A percentile compares a stretch with the other conserved stretches of the same genome.
Evolutionary conservation across 176 grass and related monocot species (phyloP).

Genomic region (Tuctoria greenei): DNA sequence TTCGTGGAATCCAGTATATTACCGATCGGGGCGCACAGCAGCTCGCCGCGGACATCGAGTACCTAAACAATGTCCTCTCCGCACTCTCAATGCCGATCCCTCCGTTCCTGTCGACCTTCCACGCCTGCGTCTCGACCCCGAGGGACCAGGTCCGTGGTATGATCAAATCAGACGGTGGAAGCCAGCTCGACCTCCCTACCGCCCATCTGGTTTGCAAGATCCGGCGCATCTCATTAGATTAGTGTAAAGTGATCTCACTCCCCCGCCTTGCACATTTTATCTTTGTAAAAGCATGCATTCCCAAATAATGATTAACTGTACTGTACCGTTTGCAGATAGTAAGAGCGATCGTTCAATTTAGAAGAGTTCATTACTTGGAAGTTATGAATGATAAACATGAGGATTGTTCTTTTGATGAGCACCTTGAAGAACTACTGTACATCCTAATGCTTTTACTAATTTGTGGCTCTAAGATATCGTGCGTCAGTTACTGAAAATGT

Average conservation of each 20-base stretch:
- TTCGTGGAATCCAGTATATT: slow-evolving; percentile 82
- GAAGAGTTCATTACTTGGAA: background rate
- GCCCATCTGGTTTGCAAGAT: slow-evolving; percentile 91
- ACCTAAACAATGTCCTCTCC: slow-evolving; percentile 85
- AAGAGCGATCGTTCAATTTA: background rate
- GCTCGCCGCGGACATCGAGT: slow-evolving; percentile 91
- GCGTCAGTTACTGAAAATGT: background rate
- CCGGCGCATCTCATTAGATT: slow-evolving; percentile 69
- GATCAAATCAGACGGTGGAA: slow-evolving; percentile 60
- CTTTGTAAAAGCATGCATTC: background rate
- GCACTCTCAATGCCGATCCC: slow-evolving; percentile 92
- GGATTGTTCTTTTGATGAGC: background rate
- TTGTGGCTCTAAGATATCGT: background rate
- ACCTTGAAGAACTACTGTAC: background rate
- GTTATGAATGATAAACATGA: background rate
- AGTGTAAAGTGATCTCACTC: slow-evolving; percentile 1
- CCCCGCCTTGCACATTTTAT: background rate
- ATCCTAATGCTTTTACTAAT: background rate
- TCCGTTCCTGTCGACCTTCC: slow-evolving; percentile 73
- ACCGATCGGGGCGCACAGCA: slow-evolving; percentile 77
- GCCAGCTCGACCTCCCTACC: slow-evolving; percentile 78
- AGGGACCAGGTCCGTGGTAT: slow-evolving; percentile 67
- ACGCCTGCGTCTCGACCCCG: slow-evolving; percentile 66
- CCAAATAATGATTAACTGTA: background rate
- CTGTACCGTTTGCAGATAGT: background rate